Conservation (phyloP, 2,329 filamentous ascomycete species). For the Chaetomium sp. region DNA sequence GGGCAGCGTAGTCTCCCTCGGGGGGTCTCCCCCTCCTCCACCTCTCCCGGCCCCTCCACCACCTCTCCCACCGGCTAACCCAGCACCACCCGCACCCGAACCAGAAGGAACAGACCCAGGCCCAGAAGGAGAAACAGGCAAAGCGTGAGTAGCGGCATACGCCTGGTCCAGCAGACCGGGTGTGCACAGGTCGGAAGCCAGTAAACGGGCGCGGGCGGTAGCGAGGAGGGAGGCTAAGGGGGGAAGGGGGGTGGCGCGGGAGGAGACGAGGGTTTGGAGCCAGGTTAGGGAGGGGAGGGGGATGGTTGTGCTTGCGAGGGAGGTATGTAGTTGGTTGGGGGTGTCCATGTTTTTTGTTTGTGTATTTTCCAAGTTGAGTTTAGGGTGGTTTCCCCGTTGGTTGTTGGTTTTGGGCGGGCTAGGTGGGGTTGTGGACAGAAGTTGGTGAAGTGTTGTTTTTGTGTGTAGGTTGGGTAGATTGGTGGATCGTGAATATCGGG, state of each 20-base stretch:
- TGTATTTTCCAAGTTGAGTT: background rate
- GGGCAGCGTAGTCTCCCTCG: conserved; percentile 49
- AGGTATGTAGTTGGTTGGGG: conserved; percentile 43
- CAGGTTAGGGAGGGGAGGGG: conserved; percentile 49
- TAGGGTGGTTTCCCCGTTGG: background rate
- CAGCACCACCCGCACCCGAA: conserved; percentile 4
- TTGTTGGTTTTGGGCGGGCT: background rate
- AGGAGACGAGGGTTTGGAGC: conserved; percentile 55
- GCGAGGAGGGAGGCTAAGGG: conserved; percentile 67
- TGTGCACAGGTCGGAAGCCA: conserved; percentile 68
- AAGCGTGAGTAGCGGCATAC: conserved; percentile 34
- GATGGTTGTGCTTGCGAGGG: conserved; percentile 49
- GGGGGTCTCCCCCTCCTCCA: conserved; percentile 35
- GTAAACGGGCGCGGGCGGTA: conserved; percentile 72
- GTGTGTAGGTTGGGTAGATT: background rate
- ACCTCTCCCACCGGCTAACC: background rate
- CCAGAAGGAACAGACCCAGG: too few relatives aligned
- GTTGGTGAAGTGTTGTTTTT: background rate
- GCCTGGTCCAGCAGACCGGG: conserved; percentile 44
- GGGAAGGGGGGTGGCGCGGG: conserved; percentile 45
- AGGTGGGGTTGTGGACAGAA: background rate
- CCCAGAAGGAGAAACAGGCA: conserved; percentile 39
- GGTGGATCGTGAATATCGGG: background rate
- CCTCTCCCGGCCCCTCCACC: background rate
- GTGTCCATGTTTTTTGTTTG: conserved; percentile 28